Evolutionary conservation across 192 early-diverging fungal species (phyloP), one percentile per base, ranked within the genome.

Genomic region (Backusella tuberculispora): DNA sequence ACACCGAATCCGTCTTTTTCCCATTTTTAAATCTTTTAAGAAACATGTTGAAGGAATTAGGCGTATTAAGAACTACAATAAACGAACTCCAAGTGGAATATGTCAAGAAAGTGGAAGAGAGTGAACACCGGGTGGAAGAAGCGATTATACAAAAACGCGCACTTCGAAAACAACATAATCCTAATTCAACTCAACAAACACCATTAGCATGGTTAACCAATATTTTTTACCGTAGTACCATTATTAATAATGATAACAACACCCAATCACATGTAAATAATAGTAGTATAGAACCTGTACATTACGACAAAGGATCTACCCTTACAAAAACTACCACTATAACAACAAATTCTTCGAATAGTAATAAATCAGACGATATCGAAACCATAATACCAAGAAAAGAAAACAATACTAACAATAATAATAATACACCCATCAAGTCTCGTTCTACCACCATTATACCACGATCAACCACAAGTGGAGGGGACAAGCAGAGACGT

Each of bases 41-140:
- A 65, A 76, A 83, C 29, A 76, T 86, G 76, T 73, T 89, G 9
- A 72, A 82, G 3, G 86, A 88, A 69, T 79, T 89, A 56, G 86
- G 88, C 5, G 76, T 76, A 7, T 47, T 88, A 29, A 74, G 88
- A 5, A 87, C 84, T 68, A 87, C 84, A 9, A 81, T 88, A 71
- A 89, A 89, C 74, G 87, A 86, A 34, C 77, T 89, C 50, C 88
- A 89, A 45, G 78, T 85, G n/a, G 83, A 85, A 26, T 88, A 89
- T 76, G 85, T 89, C 12, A 85, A 81, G 29, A 89, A 89, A 56
- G 85, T 89, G 17, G 83, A 85, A 38, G 81, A 88, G 37, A 83
- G 79, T 69, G 79, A 83, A 7, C 76, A 80, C 17, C 78, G 76
- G 42, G 86, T 86, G 1, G 88, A 89, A 65, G 82, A 85, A 66